phyloP scores from a whole-genome alignment of 148 eudicot species.

The Tetragonia tetragonoides region DNA sequence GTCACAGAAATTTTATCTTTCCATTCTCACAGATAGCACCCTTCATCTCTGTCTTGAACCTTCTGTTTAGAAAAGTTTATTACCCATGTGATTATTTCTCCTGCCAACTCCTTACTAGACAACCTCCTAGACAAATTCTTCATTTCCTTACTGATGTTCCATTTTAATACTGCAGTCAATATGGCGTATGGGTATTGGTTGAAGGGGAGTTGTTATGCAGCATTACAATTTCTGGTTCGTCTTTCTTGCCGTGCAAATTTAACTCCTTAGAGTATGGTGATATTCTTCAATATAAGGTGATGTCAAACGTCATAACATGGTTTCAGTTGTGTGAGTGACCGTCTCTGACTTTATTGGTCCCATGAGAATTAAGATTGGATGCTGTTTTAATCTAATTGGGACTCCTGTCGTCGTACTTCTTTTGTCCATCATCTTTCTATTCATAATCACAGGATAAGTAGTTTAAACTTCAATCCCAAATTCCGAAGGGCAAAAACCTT shows the following conservation, averaged over 20 bases:
- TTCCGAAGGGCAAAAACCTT: neutral
- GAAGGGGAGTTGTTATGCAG: constrained; percentile 59
- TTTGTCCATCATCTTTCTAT: neutral
- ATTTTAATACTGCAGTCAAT: constrained; percentile 57
- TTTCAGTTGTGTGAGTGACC: neutral
- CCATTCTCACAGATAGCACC: no score
- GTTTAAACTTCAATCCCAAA: neutral
- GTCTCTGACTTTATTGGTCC: neutral
- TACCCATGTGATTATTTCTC: neutral
- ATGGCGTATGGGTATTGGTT: constrained; percentile 97
- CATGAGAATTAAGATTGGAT: neutral
- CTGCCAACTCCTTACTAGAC: neutral
- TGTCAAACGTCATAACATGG: neutral
- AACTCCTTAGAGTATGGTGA: neutral
- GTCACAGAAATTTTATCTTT: no score
- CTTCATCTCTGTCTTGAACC: neutral
- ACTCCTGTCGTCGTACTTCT: neutral
- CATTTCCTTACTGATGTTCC: constrained; percentile 22
- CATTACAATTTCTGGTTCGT: constrained; percentile 77
- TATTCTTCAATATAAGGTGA: neutral
- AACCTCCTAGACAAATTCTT: constrained; percentile 6
- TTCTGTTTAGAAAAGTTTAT: neutral
- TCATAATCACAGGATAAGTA: neutral
- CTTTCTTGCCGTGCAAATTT: constrained; percentile 15
- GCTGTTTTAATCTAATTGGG: neutral